Base-by-base conservation (phyloP, 345 rosid species). In the Citrus trifoliata region DNA sequence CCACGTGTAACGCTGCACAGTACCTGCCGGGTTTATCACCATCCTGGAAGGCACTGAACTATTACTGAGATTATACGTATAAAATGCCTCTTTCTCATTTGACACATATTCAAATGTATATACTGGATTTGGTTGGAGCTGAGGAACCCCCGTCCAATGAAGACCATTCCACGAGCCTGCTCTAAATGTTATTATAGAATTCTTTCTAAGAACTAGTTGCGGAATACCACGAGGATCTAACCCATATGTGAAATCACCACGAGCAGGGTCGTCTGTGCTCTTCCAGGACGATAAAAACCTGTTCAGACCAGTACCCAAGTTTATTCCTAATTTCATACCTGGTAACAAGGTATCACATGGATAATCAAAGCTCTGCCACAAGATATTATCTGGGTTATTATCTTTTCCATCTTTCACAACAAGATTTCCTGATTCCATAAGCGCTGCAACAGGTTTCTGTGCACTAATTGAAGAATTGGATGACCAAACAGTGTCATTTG, bases 351-450 rank as follows among this genome's bases (percentile, higher is more conserved):
- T 88, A 70, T 88, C 85, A 10, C 85, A 82, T 10, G 86, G 88
- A 67, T 86, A 46, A 70, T 89, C 91, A 59, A 88, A 89, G 65
- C 90, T 88, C 79, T 89, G 90, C 91, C 93, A 88, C 68, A 89
- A 30, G 74, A 67, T 56, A 25, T 60, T 69, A 16, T 51, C 66
- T 55, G 61, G 59, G 53, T 60, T 18, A 4, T 38, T 27, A 35
- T 58, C 73, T 37, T 68, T 78, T 56, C 61, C 68, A 8, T 77
- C 82, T 75, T 81, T 86, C 46, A 89, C 79, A 10, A 88, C 86
- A 10, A 89, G 83, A 73, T 89, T 88, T 61, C 93, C 91, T 9
- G 89, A 64, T 22, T 85, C 88, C 69, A 88, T 53, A 66, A 88
- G 65, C 82, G 82, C 86, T 22, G 81, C 70, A 63, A 80, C 80